A percentile compares a stretch with the other conserved stretches of the same genome.
Conservation (phyloP, 805 yeast genomes). For the Lipomyces starkeyi region DNA sequence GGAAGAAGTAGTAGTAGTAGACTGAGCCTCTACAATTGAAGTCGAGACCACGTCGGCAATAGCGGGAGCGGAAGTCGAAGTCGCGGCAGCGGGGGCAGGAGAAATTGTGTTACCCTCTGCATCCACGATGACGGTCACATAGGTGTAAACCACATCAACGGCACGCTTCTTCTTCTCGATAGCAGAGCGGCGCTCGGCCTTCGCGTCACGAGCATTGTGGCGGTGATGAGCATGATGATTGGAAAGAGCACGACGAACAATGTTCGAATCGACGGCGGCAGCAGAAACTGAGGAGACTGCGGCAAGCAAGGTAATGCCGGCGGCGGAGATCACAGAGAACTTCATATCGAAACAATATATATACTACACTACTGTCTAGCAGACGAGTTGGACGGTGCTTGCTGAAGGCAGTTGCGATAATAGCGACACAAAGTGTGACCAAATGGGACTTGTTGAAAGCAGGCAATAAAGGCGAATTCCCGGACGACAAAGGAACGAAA, state of each 20-base stretch:
- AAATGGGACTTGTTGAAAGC: background rate
- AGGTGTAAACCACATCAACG: constrained; percentile 53
- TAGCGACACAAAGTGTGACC: background rate
- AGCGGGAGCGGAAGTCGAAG: constrained; percentile 48
- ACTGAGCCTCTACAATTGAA: constrained; percentile 33
- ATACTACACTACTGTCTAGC: background rate
- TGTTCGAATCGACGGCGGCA: constrained; percentile 7
- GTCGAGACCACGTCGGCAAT: constrained; percentile 34
- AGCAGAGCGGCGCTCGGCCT: constrained; percentile 36
- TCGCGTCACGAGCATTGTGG: constrained; percentile 37
- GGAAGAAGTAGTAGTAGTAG: constrained; percentile 35
- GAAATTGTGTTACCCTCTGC: constrained; percentile 48
- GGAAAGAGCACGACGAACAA: constrained; percentile 11
- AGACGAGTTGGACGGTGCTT: constrained; percentile 18
- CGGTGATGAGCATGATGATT: constrained; percentile 34
- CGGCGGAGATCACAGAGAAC: constrained; percentile 21
- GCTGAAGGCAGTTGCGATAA: constrained; percentile 7
- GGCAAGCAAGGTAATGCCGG: constrained; percentile 23
- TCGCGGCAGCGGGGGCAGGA: constrained; percentile 45
- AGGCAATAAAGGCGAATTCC: constrained; percentile 1
- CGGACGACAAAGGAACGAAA: constrained; percentile 13
- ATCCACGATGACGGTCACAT: constrained; percentile 54
- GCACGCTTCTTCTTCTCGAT: constrained; percentile 47
- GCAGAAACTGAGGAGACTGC: constrained; percentile 12
- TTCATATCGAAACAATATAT: constrained; percentile 9